Evolutionary conservation across 2,329 filamentous ascomycete species (phyloP).

Genomic region (Blastomyces silverae): DNA sequence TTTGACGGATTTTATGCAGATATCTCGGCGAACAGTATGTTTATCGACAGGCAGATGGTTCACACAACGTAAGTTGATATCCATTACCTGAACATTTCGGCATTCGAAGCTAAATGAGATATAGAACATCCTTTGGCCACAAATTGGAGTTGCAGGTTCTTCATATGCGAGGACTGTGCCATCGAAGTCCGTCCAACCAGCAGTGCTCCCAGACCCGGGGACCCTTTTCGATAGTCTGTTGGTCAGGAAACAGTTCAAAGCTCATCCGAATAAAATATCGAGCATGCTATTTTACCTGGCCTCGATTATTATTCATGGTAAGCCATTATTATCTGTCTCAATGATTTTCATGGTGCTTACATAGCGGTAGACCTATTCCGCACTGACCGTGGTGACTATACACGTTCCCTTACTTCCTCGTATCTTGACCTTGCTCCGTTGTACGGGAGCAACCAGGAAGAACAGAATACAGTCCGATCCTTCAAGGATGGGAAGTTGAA

Average conservation of each 20-base stretch:
- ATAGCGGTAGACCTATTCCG: constrained; percentile 43
- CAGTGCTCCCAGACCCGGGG: constrained; percentile 25
- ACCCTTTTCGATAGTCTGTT: constrained; percentile 25
- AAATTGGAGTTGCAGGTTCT: constrained; percentile 26
- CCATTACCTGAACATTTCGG: neutral
- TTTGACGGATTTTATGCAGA: constrained; percentile 48
- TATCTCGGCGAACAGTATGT: constrained; percentile 29
- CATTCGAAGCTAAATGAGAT: neutral
- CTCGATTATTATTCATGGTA: constrained; percentile 48
- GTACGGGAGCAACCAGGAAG: constrained; percentile 36
- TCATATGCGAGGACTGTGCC: constrained; percentile 28
- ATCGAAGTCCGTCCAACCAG: constrained; percentile 19
- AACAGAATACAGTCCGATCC: constrained; percentile 33
- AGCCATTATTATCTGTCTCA: neutral
- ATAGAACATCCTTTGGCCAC: constrained; percentile 24
- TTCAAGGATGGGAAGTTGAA: constrained; percentile 37
- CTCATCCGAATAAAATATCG: constrained; percentile 43
- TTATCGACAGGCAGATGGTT: constrained; percentile 32
- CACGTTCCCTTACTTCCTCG: constrained; percentile 39
- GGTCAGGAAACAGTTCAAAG: constrained; percentile 23
- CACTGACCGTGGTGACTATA: constrained; percentile 31
- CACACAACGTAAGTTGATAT: constrained; percentile 19
- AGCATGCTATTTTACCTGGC: constrained; percentile 47
- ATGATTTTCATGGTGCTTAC: neutral
- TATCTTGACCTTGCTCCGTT: constrained; percentile 45